A percentile compares a stretch with the other conserved stretches of the same genome.
Evolutionary conservation across 1,284 basidiomycete genomes (phyloP).

Genomic region (Apiotrichum veenhuisii): DNA sequence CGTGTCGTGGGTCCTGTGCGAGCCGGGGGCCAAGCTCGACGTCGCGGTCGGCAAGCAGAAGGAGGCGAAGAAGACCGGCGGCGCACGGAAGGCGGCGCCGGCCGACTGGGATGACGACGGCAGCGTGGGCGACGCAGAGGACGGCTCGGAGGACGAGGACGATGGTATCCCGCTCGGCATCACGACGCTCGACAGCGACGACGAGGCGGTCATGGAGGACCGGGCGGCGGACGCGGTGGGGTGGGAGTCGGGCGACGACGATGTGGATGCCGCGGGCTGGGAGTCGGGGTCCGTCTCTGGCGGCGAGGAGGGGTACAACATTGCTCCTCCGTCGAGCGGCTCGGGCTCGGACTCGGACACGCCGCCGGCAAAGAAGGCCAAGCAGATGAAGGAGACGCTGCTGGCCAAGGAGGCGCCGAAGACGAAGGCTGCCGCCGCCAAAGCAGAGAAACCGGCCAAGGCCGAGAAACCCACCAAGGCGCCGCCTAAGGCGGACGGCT

Average conservation of each 20-base stretch:
- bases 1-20: slow-evolving; percentile 52
- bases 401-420: slow-evolving; percentile 13
- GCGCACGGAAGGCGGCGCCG: slow-evolving; percentile 5
- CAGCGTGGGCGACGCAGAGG: slow-evolving; percentile 4
- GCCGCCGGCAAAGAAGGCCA: slow-evolving; percentile 24
- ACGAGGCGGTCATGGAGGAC: slow-evolving; percentile 33
- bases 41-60: slow-evolving; percentile 11
- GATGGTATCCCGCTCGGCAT: slow-evolving; percentile 17
- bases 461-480: slow-evolving; percentile 7
- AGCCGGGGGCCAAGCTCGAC: slow-evolving; percentile 41
- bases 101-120: slow-evolving; percentile 10
- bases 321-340: slow-evolving; percentile 5
- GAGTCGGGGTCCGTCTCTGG: background rate
- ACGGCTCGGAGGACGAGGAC: slow-evolving; percentile 10
- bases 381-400: slow-evolving; percentile 11
- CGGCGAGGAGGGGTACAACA: background rate
- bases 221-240: slow-evolving; percentile 52
- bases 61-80: slow-evolving; percentile 12
- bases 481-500: slow-evolving; percentile 22
- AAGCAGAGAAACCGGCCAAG: slow-evolving; percentile 31
- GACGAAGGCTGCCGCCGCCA: slow-evolving; percentile 14
- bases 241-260: slow-evolving; percentile 57
- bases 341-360: slow-evolving; percentile 22
- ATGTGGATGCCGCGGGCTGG: slow-evolving; percentile 24
- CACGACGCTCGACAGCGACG: slow-evolving; percentile 15